phyloP scores from a whole-genome alignment of 257 asterid genomes.

The Solanum clarkiae region DNA sequence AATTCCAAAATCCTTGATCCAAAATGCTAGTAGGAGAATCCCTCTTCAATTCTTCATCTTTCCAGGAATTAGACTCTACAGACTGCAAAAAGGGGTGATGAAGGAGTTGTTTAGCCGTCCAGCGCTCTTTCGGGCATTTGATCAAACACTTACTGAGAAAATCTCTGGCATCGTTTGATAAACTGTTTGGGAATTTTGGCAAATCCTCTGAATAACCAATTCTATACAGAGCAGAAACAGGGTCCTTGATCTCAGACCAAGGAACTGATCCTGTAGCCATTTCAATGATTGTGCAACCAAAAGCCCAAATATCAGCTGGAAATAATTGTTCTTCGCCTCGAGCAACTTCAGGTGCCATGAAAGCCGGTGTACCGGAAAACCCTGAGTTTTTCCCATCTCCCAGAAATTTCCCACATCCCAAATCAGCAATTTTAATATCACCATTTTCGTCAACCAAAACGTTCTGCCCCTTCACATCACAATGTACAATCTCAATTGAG shows the following conservation, averaged over 20 bases:
- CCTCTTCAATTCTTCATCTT: neutral
- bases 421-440: constrained; percentile 49
- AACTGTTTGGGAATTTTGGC: constrained; percentile 46
- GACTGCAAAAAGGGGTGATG: constrained; percentile 45
- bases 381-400: neutral
- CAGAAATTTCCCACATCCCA: constrained; percentile 50
- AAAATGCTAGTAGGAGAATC: constrained; percentile 67
- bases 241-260: constrained; percentile 65
- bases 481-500: constrained; percentile 43
- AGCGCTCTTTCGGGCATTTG: constrained; percentile 35
- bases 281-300: constrained; percentile 66
- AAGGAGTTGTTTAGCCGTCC: constrained; percentile 62
- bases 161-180: constrained; percentile 41
- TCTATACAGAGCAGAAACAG: constrained; percentile 55
- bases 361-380: constrained; percentile 73
- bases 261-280: constrained; percentile 78
- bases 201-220: constrained; percentile 50
- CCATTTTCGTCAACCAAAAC: constrained; percentile 36
- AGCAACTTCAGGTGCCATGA: constrained; percentile 89
- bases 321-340: constrained; percentile 73
- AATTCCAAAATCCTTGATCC: constrained; percentile 68
- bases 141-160: constrained; percentile 46
- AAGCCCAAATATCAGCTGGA: constrained; percentile 75
- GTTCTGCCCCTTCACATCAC: constrained; percentile 69
- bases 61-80: neutral